These are phyloP conservation scores for Crotalaria pallida DNA, from an alignment of 306 rosid genomes.

Conservation along the genomic window DNA sequence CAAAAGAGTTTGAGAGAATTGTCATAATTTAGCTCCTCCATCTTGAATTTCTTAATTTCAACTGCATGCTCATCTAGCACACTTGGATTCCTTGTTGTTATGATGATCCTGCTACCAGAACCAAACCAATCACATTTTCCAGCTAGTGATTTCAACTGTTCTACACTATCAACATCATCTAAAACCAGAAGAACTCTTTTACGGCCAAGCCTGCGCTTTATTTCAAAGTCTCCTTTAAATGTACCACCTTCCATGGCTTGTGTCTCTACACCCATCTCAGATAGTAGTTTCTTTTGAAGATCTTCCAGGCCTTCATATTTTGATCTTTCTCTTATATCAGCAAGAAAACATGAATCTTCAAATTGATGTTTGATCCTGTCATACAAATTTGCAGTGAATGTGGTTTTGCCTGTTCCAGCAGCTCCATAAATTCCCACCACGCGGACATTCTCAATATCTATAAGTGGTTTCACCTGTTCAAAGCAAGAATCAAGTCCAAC, in stretches of 20 bases:
- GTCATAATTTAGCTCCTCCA: neutral
- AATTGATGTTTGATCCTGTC: neutral
- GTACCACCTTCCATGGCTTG: neutral
- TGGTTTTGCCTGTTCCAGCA: constrained; percentile 24
- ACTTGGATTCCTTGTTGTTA: constrained; percentile 13
- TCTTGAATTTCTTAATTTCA: neutral
- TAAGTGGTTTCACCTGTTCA: neutral
- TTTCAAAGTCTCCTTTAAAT: neutral
- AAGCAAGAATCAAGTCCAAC: neutral
- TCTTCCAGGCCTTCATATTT: neutral
- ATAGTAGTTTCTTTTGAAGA: constrained; percentile 18
- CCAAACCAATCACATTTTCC: constrained; percentile 14
- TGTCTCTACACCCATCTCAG: neutral
- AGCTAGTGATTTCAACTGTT: constrained; percentile 2
- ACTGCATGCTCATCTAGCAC: neutral
- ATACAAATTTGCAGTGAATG: neutral
- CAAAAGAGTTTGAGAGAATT: neutral
- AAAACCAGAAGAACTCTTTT: constrained; percentile 18
- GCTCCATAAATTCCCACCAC: constrained; percentile 18
- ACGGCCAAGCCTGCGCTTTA: neutral
- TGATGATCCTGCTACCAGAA: constrained; percentile 9
- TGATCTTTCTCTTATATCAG: constrained; percentile 15
- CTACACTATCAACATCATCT: constrained; percentile 9
- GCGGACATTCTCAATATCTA: neutral
- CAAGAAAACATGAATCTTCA: constrained; percentile 16